Base-by-base conservation (phyloP, 257 asterid genomes). In the Paraleonurus japonicus region DNA sequence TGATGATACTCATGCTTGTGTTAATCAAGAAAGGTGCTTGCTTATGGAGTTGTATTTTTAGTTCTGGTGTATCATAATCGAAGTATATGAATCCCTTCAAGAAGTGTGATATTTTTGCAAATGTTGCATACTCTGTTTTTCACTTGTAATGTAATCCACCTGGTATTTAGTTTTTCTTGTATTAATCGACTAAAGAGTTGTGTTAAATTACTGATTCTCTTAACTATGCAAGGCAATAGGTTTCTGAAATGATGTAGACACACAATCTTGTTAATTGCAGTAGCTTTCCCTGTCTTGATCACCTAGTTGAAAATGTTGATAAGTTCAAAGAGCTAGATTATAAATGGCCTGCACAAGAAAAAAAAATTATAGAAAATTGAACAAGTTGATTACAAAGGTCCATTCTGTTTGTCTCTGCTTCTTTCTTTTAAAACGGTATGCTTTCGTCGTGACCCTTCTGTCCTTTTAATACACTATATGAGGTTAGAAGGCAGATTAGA, bases 1-100 rank as follows among this genome's bases (percentile, higher is more conserved):
- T 82, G 73, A 80, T 17, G 59, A 60, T 47, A 26, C 13, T 24
- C 5, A 32, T 12, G 37, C 9, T 35, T 35, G 24, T 37, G 50
- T 28, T 51, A 50, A 62, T 70, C 63, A 55, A 43, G 67, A 69
- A 73, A 69, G 62, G 63, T 67, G 57, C n/a, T n/a, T 74, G 48
- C 50, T 41, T 23, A 24, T 37, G 59, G 32, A 19, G 28, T 30
- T 59, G 74, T 53, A 67, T 28, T 35, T 68, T 61, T 59, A 17
- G 43, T 43, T 70, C 28, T 35, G 45, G 50, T 26, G 50, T 43
- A 65, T 35, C 43, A 35, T 35, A 7, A 35, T 60, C 53, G 22
- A 27, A 50, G 33, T 37, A 24, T 69, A 35, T 28, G 55, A 45
- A 70, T 5, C 55, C 30, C 64, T 27, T 35, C 15, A 61, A 69